Evolutionary conservation across 306 rosid species (phyloP).

Genomic region (Casuarina cunninghamiana): DNA sequence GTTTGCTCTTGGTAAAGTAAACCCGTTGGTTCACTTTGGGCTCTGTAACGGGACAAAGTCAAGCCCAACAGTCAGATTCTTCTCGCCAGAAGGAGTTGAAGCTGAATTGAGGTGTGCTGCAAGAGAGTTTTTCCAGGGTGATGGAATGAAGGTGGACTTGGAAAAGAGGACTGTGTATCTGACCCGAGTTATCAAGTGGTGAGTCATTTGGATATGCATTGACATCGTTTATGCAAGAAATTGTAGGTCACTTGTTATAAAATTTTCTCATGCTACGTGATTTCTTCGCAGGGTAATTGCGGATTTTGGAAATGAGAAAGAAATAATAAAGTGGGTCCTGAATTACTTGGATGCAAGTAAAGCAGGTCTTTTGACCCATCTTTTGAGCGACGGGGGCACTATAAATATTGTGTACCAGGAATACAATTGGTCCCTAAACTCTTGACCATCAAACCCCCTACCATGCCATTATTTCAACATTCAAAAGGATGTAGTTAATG

Average conservation of each 20-base stretch:
- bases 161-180: conserved; percentile 80
- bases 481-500: not conserved
- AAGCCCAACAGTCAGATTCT: conserved; percentile 81
- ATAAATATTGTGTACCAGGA: conserved; percentile 56
- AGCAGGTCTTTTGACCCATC: conserved; percentile 91
- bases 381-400: conserved; percentile 72
- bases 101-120: conserved; percentile 78
- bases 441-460: conserved; percentile 26
- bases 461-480: not conserved
- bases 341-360: conserved; percentile 69
- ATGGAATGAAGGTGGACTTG: conserved; percentile 78
- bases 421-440: conserved; percentile 74
- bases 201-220: conserved; percentile 5
- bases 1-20: conserved; percentile 64
- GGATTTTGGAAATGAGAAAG: conserved; percentile 82
- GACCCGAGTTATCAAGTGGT: conserved; percentile 74
- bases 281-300: conserved; percentile 58
- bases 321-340: conserved; percentile 68
- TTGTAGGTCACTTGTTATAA: not conserved
- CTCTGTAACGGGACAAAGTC: conserved; percentile 82
- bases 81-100: conserved; percentile 65
- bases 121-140: conserved; percentile 72
- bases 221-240: no score
- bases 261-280: not conserved
- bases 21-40: conserved; percentile 85